phyloP scores from a whole-genome alignment of 2,329 filamentous ascomycete genomes.

The Phoma sp. region DNA sequence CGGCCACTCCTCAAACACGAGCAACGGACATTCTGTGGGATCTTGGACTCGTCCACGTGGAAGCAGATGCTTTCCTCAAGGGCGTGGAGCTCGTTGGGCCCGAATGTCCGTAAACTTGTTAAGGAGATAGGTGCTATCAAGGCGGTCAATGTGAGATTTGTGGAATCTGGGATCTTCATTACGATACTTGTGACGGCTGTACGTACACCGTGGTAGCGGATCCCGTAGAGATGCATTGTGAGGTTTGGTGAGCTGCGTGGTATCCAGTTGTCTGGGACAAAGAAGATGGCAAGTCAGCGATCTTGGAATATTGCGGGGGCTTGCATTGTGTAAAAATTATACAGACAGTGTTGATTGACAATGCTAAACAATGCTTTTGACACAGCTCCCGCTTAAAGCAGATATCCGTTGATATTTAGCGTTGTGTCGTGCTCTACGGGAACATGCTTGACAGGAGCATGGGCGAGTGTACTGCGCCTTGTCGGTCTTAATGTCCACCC shows the following conservation, averaged over 20 bases:
- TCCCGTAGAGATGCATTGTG: constrained; percentile 1
- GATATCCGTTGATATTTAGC: too few species aligned
- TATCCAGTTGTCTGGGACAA: background rate
- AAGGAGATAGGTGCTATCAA: constrained; percentile 6
- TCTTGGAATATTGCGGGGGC: background rate
- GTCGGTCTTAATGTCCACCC: too few species aligned
- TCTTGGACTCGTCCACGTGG: background rate
- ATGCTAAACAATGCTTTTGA: background rate
- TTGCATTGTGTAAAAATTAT: background rate
- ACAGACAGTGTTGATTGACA: background rate
- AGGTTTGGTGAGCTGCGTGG: background rate
- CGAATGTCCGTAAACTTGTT: background rate
- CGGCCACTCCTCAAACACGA: constrained; percentile 1
- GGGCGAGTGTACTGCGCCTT: too few species aligned
- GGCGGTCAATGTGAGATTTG: constrained; percentile 4
- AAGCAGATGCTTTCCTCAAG: background rate
- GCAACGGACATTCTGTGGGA: background rate
- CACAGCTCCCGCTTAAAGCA: too few species aligned
- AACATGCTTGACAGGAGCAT: too few species aligned
- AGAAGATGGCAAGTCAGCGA: too few species aligned
- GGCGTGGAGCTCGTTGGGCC: background rate
- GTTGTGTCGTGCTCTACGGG: too few species aligned
- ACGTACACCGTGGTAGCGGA: background rate
- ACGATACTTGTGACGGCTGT: background rate
- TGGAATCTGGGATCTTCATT: background rate